A percentile compares a stretch with the other conserved stretches of the same genome.
These are phyloP conservation scores for Coniochaeta ligniaria DNA, from an alignment of 2,329 filamentous ascomycete species.

Conservation along the genomic window DNA sequence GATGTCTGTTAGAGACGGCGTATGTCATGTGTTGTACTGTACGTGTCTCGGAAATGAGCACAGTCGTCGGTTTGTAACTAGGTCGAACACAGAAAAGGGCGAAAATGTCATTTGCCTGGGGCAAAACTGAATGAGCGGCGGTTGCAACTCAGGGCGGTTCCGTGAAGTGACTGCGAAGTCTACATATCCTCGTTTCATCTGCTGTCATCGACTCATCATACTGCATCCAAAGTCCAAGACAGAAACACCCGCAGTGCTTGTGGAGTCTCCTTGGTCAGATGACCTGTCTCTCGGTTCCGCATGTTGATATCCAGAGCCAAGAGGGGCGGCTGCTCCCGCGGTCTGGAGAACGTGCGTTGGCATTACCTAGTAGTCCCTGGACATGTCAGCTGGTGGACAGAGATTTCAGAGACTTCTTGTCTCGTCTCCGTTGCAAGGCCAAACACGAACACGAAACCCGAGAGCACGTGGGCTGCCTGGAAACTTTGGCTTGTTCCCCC, in stretches of 20 bases:
- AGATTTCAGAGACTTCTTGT: neutral
- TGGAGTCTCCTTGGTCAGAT: neutral
- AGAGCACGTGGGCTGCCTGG: neutral
- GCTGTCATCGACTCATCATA: no score
- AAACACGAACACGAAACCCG: neutral
- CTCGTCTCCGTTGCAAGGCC: neutral
- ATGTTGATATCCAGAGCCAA: neutral
- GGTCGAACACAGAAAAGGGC: no score
- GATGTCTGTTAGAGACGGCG: conserved; percentile 20
- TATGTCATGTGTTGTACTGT: no score
- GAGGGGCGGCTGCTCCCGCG: neutral
- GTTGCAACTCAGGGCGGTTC: no score
- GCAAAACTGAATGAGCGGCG: no score
- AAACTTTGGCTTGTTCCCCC: neutral
- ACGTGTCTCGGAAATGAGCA: no score
- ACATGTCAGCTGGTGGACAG: neutral
- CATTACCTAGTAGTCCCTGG: neutral
- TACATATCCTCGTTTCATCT: no score
- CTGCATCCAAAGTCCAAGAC: no score
- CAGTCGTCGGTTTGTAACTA: no score
- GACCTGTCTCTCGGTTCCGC: neutral
- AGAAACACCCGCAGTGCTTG: neutral
- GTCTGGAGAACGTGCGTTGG: neutral
- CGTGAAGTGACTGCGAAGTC: no score
- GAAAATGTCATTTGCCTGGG: no score